Conservation (phyloP, 2,329 filamentous ascomycete genomes). For the Daldinia sp. region DNA sequence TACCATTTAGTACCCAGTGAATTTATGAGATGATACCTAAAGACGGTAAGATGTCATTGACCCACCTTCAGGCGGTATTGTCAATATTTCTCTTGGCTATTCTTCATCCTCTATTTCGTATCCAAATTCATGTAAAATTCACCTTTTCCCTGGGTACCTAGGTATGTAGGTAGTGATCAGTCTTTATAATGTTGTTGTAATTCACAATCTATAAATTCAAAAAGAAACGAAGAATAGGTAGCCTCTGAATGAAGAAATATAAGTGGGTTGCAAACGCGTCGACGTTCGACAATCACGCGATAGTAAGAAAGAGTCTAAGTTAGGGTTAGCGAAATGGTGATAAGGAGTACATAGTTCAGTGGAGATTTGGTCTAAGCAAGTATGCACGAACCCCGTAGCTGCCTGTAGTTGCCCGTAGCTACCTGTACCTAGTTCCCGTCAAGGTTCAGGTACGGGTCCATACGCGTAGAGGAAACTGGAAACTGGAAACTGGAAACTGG, state of each 20-base stretch:
- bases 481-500: no score
- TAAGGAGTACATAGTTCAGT: slow-evolving; percentile 25
- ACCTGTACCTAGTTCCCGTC: no score
- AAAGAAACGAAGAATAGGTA: background rate
- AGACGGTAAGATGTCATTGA: background rate
- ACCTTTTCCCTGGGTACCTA: background rate
- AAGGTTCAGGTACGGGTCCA: background rate
- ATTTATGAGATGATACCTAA: no score
- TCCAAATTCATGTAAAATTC: no score
- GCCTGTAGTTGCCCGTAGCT: background rate
- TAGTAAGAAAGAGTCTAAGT: slow-evolving; percentile 17
- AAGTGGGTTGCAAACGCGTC: slow-evolving; percentile 20
- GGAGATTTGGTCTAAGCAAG: background rate
- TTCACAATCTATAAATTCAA: background rate
- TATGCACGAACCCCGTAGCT: slow-evolving; percentile 7
- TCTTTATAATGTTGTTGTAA: background rate
- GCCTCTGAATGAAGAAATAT: background rate
- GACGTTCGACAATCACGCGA: slow-evolving; percentile 31
- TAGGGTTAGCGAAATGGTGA: slow-evolving; percentile 31
- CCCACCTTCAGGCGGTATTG: background rate
- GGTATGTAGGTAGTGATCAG: background rate
- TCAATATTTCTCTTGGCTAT: background rate
- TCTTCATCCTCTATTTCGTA: background rate
- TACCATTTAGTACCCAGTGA: no score
- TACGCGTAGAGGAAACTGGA: background rate